These are phyloP conservation scores for Plectosphaerella cucumerina DNA, from an alignment of 2,329 filamentous ascomycete genomes.

Conservation along the genomic window DNA sequence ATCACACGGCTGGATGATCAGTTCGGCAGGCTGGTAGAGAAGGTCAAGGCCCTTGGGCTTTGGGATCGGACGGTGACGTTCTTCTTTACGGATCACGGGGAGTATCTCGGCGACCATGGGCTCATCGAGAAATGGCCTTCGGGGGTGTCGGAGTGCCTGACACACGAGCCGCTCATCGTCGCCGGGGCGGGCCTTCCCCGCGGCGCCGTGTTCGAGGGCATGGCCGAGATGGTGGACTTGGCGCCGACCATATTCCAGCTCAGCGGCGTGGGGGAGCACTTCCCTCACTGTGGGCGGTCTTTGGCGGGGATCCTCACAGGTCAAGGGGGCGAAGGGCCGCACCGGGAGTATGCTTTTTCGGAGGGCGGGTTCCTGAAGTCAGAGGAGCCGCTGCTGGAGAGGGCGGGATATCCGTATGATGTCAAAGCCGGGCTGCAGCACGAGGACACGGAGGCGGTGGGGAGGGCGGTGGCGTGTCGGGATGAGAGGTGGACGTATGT, in stretches of 20 bases:
- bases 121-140: slow-evolving; percentile 46
- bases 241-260: slow-evolving; percentile 37
- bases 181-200: slow-evolving; percentile 33
- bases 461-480: slow-evolving; percentile 34
- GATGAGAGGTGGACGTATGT: slow-evolving; percentile 35
- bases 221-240: slow-evolving; percentile 41
- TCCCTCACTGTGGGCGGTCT: slow-evolving; percentile 24
- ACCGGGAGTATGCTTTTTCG: slow-evolving; percentile 36
- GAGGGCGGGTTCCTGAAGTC: slow-evolving; percentile 39
- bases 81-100: slow-evolving; percentile 41
- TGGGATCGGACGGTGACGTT: slow-evolving; percentile 36
- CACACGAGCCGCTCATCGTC: slow-evolving; percentile 38
- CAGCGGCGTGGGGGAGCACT: slow-evolving; percentile 30
- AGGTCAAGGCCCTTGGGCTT: slow-evolving; percentile 24
- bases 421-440: slow-evolving; percentile 41
- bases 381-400: slow-evolving; percentile 41
- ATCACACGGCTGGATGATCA: slow-evolving; percentile 40
- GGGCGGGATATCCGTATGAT: slow-evolving; percentile 38
- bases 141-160: slow-evolving; percentile 34
- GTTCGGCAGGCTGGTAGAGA: slow-evolving; percentile 34
- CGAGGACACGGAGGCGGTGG: slow-evolving; percentile 35
- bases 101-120: slow-evolving; percentile 42
- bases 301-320: slow-evolving; percentile 4
- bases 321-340: slow-evolving; percentile 9
- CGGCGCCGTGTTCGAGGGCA: slow-evolving; percentile 24